Evolutionary conservation across 805 yeast genomes (phyloP).

Genomic region (Huiozyma naganishii): DNA sequence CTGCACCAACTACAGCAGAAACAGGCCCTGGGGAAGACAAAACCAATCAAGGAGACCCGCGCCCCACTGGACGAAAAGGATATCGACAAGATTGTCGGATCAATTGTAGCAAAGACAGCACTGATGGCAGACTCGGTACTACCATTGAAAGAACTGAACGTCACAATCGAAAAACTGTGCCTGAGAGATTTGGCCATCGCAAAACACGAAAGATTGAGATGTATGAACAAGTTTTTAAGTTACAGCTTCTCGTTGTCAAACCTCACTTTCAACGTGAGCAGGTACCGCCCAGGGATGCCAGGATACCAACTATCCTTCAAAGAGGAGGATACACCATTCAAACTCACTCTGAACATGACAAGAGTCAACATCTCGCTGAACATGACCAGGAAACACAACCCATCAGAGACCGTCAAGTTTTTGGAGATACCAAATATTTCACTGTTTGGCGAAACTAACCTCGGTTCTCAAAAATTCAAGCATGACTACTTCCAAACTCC

Average conservation of each 20-base stretch:
- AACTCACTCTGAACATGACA: slow-evolving; percentile 30
- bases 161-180: slow-evolving; percentile 16
- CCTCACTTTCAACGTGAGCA: slow-evolving; percentile 18
- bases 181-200: slow-evolving; percentile 17
- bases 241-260: slow-evolving; percentile 17
- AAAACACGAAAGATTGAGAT: slow-evolving; percentile 10
- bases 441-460: slow-evolving; percentile 31
- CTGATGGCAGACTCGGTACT: slow-evolving; percentile 1
- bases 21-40: neutral
- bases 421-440: slow-evolving; percentile 31
- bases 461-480: slow-evolving; percentile 28
- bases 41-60: neutral
- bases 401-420: slow-evolving; percentile 9
- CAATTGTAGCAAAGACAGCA: slow-evolving; percentile 3
- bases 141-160: slow-evolving; percentile 11
- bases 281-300: slow-evolving; percentile 29
- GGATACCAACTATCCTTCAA: slow-evolving; percentile 37
- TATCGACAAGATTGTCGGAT: slow-evolving; percentile 2
- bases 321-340: slow-evolving; percentile 34
- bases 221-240: slow-evolving; percentile 14
- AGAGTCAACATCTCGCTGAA: slow-evolving; percentile 27
- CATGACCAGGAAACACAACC: slow-evolving; percentile 10
- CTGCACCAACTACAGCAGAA: slow-evolving; percentile 2
- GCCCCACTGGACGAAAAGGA: neutral
- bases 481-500: slow-evolving; percentile 13